Base-by-base conservation (phyloP, 2,329 filamentous ascomycete species). In the Amesomyces nigricolor region DNA sequence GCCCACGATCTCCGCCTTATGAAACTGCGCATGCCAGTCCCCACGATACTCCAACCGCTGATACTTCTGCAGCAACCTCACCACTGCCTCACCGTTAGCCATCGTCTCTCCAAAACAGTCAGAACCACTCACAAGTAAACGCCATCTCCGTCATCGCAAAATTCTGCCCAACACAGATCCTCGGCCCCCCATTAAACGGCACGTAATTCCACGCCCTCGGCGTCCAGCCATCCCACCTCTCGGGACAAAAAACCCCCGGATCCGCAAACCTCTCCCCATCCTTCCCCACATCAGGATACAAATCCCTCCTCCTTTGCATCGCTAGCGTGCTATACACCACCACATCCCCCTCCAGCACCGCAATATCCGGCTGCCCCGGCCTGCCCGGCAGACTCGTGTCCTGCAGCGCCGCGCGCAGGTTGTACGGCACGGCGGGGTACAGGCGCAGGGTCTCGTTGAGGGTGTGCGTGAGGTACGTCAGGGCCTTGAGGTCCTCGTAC, bases 81-180 rank as follows among this genome's bases (percentile, higher is more conserved):
- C 72, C 65, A 77, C 74, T 76, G 30, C 19, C 4, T 32, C 1
- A 22, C 4, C 19, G 45, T 42, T 8, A 53, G 26, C 5, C 29
- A 46, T 11, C 48, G 17, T 2, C 17, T 4, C 35, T 26, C n/a
- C 22, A 22, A 14, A n/a, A 37, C 14, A 16, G 19, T 44, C 11
- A 37, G 26, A 17, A 53, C 32, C 26, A 70, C 73, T 67, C 60
- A 75, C 73, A 58, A 45, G 65, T 68, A 58, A 72, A 82, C 0
- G 74, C 76, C 77, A 82, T 81, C 67, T 82, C 79, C 2, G 79
- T 76, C 66, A 78, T 74, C 3, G 80, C 80, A 67, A 83, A 82
- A 57, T 82, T 79, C 67, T 82, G 79, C 1, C 79, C 79, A 35
- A 82, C 77, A 58, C 80, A 82, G 47, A 80, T 70, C 47, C 71